These are phyloP conservation scores for Bondarzewia mesenterica DNA, from an alignment of 1,284 basidiomycete species.

Conservation along the genomic window DNA sequence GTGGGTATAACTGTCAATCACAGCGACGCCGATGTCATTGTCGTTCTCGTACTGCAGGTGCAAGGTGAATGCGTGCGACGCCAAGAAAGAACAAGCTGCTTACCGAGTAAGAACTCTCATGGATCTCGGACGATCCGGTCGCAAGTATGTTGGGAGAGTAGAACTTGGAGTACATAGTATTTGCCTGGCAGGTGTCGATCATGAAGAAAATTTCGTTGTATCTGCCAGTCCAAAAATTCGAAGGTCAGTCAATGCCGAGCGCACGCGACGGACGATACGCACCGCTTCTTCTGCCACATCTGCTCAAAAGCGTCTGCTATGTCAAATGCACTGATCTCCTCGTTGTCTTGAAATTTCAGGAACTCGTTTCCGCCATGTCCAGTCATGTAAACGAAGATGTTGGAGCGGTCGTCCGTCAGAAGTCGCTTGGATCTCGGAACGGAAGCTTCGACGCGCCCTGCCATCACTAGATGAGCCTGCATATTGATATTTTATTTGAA, in stretches of 20 bases:
- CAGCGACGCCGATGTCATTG: constrained; percentile 87
- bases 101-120: constrained; percentile 92
- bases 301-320: constrained; percentile 96
- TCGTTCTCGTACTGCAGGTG: constrained; percentile 78
- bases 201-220: constrained; percentile 98
- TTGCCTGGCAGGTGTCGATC: constrained; percentile 98
- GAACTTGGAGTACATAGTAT: constrained; percentile 90
- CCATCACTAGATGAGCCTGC: neutral
- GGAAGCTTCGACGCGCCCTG: constrained; percentile 66
- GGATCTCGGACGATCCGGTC: constrained; percentile 83
- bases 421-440: constrained; percentile 90
- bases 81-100: constrained; percentile 21
- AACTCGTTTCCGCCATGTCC: constrained; percentile 98
- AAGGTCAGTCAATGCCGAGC: neutral
- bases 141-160: constrained; percentile 96
- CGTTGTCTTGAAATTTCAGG: constrained; percentile 97
- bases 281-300: constrained; percentile 97
- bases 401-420: constrained; percentile 85
- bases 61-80: neutral
- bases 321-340: constrained; percentile 95
- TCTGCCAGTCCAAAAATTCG: constrained; percentile 30
- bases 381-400: constrained; percentile 97
- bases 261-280: constrained; percentile 13
- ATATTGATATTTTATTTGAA: too few species aligned
- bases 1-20: constrained; percentile 95